Evolutionary conservation across 163 green algal genomes (phyloP).

Genomic region (Smithsoniella earleae): DNA sequence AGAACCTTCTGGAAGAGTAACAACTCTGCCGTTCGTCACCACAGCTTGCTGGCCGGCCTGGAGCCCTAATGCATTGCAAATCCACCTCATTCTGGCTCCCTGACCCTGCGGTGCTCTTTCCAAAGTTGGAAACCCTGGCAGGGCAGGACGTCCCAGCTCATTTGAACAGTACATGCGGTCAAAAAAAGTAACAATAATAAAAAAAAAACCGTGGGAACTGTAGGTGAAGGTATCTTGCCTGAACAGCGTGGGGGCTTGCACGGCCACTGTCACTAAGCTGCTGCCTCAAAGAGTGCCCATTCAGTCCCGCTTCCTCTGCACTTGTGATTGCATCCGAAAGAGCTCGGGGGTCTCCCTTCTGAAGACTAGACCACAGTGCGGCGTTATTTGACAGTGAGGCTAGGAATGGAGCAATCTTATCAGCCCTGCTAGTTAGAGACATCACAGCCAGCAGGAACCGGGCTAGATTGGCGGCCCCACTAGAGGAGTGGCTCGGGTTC

Average conservation of each 20-base stretch:
- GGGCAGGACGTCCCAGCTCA: neutral
- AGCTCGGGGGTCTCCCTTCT: neutral
- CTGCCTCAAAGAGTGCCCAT: neutral
- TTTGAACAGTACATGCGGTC: too few species aligned
- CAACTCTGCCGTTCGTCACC: constrained; percentile 29
- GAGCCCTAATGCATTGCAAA: constrained; percentile 2
- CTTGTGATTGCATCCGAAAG: neutral
- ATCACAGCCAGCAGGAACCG: neutral
- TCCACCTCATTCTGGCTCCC: neutral
- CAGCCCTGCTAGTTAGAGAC: neutral
- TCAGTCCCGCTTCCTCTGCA: neutral
- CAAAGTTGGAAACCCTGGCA: neutral
- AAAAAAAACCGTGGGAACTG: too few species aligned
- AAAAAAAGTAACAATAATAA: too few species aligned
- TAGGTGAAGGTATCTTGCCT: too few species aligned
- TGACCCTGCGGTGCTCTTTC: constrained; percentile 14
- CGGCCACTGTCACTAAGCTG: too few species aligned
- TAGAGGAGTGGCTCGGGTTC: neutral
- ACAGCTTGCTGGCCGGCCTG: constrained; percentile 5
- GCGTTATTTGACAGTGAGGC: constrained; percentile 22
- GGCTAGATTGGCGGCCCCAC: neutral
- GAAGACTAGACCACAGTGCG: constrained; percentile 3
- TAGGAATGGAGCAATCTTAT: constrained; percentile 33
- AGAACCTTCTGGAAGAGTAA: neutral
- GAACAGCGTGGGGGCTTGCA: too few species aligned